Evolutionary conservation across 441 rosid genomes (phyloP).

Genomic region (Syzygium syzygioides): DNA sequence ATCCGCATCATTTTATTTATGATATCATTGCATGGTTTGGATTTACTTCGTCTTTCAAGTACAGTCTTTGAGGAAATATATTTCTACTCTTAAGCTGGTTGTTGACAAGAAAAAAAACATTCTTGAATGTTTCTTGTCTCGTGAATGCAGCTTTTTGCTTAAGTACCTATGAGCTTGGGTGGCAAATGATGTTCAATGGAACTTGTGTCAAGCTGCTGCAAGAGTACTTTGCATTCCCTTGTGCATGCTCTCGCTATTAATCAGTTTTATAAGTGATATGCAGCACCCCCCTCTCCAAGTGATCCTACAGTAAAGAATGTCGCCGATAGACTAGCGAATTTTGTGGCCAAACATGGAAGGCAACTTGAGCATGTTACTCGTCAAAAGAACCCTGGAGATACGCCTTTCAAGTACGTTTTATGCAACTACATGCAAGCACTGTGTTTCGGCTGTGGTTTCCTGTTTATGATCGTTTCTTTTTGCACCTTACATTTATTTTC

Average conservation of each 20-base stretch:
- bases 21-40: neutral
- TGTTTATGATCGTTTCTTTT: neutral
- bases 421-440: neutral
- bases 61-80: neutral
- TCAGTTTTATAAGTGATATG: constrained; percentile 99
- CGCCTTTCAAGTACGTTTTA: constrained; percentile 76
- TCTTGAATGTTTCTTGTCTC: constrained; percentile 82
- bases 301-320: constrained; percentile 95
- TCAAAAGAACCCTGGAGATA: constrained; percentile 92
- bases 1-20: neutral
- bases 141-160: constrained; percentile 94
- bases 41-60: neutral
- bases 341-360: constrained; percentile 97
- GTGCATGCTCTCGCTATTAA: constrained; percentile 97
- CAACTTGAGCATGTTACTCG: constrained; percentile 87
- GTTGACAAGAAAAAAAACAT: constrained; percentile 42
- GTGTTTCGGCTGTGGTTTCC: neutral
- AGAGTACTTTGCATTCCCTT: constrained; percentile 95
- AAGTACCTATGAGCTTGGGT: constrained; percentile 73
- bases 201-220: constrained; percentile 84
- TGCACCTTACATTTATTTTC: neutral
- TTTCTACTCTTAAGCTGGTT: constrained; percentile 32
- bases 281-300: constrained; percentile 84
- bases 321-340: constrained; percentile 94
- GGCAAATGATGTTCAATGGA: constrained; percentile 91